Evolutionary conservation across 1,284 basidiomycete species (phyloP).

Genomic region (Trichosporon inkin): DNA sequence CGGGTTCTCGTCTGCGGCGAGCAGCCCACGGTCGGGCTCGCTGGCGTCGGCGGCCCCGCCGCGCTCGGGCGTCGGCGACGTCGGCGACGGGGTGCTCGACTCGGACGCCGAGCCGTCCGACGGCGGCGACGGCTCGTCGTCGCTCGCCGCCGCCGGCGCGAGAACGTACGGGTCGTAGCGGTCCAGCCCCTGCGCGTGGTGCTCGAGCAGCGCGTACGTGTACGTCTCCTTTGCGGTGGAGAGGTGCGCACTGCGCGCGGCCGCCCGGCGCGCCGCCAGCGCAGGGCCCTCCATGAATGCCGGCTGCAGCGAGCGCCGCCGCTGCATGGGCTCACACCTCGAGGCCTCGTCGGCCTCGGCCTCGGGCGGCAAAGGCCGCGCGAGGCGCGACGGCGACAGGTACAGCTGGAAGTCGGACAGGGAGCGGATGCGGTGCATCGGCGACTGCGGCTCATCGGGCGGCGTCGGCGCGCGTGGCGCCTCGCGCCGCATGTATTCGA

Average conservation of each 20-base stretch:
- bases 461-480: background rate
- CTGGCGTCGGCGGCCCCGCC: no score
- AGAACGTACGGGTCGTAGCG: slow-evolving; percentile 21
- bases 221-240: slow-evolving; percentile 25
- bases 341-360: no score
- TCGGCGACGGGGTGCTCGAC: no score
- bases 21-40: background rate
- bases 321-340: slow-evolving; percentile 3
- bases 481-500: slow-evolving; percentile 2
- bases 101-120: background rate
- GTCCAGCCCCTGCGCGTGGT: slow-evolving; percentile 41
- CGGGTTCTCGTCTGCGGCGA: slow-evolving; percentile 34
- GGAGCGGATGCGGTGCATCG: slow-evolving; percentile 39
- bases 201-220: slow-evolving; percentile 36
- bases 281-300: slow-evolving; percentile 27
- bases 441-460: slow-evolving; percentile 2
- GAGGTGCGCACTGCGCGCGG: slow-evolving; percentile 8
- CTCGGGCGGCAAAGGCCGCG: no score
- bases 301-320: slow-evolving; percentile 27
- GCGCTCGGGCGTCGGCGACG: no score
- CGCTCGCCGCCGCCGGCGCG: background rate
- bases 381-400: slow-evolving; percentile 48
- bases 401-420: slow-evolving; percentile 49
- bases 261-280: slow-evolving; percentile 20
- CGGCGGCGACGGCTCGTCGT: background rate